These are phyloP conservation scores for Corymbia citriodora DNA, from an alignment of 441 rosid species.

Conservation along the genomic window DNA sequence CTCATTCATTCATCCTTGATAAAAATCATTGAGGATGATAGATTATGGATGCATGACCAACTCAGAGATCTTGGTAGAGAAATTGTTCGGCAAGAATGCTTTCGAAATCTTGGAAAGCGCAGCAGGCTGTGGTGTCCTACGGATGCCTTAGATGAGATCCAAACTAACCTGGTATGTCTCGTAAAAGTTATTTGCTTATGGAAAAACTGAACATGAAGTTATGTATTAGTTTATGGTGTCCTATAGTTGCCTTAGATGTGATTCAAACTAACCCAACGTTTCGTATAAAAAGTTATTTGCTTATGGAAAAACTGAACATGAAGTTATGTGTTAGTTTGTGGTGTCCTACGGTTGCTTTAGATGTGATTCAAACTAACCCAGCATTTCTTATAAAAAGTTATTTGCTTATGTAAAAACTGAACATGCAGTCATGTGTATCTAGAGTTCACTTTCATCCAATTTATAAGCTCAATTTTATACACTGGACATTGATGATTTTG, in stretches of 20 bases:
- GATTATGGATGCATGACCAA: not conserved
- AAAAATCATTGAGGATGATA: not conserved
- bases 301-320: not conserved
- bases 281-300: too few species aligned
- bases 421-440: too few species aligned
- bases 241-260: too few species aligned
- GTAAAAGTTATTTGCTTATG: not conserved
- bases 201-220: not conserved
- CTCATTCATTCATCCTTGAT: not conserved
- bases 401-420: too few species aligned
- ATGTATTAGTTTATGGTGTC: too few species aligned
- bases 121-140: not conserved
- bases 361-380: too few species aligned
- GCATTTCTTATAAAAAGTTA: too few species aligned
- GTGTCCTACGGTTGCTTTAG: too few species aligned
- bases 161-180: not conserved
- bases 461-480: not conserved
- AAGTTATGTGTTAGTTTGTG: too few species aligned
- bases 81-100: not conserved
- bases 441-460: not conserved
- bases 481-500: not conserved
- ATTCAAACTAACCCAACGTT: too few species aligned
- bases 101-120: accelerated
- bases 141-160: accelerated
- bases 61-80: not conserved